These are phyloP conservation scores for Carpinus fangiana DNA, from an alignment of 306 rosid species.

Conservation along the genomic window DNA sequence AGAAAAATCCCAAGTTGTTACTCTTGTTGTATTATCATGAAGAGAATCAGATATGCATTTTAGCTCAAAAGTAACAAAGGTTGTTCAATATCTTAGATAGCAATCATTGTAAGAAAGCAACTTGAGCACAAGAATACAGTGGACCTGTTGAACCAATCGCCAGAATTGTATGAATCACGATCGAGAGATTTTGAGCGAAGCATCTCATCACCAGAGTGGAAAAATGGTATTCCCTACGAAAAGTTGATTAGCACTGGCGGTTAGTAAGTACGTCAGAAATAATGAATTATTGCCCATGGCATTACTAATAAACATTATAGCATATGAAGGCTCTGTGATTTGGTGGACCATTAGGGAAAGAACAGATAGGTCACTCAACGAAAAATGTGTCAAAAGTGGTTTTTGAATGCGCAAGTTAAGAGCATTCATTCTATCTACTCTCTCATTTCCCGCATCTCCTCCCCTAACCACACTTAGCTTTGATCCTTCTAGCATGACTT, in stretches of 20 bases:
- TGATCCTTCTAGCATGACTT: neutral
- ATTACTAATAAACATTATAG: neutral
- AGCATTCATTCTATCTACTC: neutral
- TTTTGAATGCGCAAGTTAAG: neutral
- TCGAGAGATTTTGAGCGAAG: slow-evolving; percentile 95
- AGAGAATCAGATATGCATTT: slow-evolving; percentile 15
- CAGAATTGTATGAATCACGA: slow-evolving; percentile 97
- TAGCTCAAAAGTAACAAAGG: slow-evolving; percentile 16
- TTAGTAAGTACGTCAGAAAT: neutral
- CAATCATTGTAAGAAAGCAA: neutral
- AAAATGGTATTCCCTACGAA: slow-evolving; percentile 86
- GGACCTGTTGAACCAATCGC: slow-evolving; percentile 96
- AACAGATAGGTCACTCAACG: neutral
- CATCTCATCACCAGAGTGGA: slow-evolving; percentile 82
- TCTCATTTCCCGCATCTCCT: neutral
- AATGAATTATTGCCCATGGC: neutral
- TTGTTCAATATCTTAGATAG: neutral
- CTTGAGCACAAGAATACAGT: slow-evolving; percentile 21
- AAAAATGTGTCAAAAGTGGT: neutral
- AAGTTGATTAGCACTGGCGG: neutral
- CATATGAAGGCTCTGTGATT: neutral
- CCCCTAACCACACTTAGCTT: neutral
- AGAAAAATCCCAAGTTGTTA: neutral
- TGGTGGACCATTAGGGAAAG: neutral
- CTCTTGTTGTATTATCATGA: slow-evolving; percentile 6